phyloP scores from a whole-genome alignment of 257 asterid genomes.

The Penstemon eatonii region DNA sequence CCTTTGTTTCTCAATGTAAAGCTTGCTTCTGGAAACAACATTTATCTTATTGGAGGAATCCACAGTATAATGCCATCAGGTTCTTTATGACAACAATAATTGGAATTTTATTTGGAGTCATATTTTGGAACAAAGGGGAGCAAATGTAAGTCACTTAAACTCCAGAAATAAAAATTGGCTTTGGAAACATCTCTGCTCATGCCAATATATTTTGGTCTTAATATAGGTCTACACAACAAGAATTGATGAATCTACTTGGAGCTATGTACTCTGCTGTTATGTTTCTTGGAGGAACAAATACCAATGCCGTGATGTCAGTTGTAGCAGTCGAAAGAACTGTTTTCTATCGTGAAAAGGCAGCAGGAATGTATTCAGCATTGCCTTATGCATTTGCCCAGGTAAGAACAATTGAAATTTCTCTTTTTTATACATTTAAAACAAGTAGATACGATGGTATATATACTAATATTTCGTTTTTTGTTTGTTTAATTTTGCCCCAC shows the following conservation, averaged over 20 bases:
- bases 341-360: conserved; percentile 83
- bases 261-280: conserved; percentile 78
- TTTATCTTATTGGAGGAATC: conserved; percentile 77
- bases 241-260: conserved; percentile 64
- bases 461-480: conserved; percentile 9
- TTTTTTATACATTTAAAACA: neutral
- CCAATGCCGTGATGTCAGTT: conserved; percentile 72
- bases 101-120: conserved; percentile 68
- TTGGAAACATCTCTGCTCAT: neutral
- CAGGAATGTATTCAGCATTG: conserved; percentile 78
- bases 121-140: conserved; percentile 70
- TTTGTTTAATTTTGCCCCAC: conserved; percentile 14
- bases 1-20: conserved; percentile 58
- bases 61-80: conserved; percentile 64
- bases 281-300: conserved; percentile 84
- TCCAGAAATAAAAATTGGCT: neutral
- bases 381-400: conserved; percentile 85
- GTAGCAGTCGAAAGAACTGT: conserved; percentile 82
- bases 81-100: conserved; percentile 61
- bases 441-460: neutral
- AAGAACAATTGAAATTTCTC: neutral
- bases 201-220: conserved; percentile 9
- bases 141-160: conserved; percentile 46
- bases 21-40: conserved; percentile 86
- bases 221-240: conserved; percentile 68